Percentiles rank a stretch among this genome's conserved stretches.
These are phyloP conservation scores for Aureobasidium sp. DNA, from an alignment of 2,329 filamentous ascomycete species.

Conservation along the genomic window DNA sequence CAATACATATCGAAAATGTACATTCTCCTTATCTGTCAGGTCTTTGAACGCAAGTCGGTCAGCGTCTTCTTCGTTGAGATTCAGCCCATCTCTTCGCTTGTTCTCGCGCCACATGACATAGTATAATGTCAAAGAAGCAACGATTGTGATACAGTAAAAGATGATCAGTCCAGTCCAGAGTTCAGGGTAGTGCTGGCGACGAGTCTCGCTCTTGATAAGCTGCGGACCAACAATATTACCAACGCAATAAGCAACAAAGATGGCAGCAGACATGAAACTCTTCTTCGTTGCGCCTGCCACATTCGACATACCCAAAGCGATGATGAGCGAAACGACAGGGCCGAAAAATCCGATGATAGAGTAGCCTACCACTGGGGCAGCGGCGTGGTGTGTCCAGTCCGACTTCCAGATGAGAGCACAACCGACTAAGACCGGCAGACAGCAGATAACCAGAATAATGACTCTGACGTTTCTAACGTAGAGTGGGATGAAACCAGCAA, in stretches of 20 bases:
- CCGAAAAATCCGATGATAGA: constrained; percentile 68
- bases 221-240: constrained; percentile 72
- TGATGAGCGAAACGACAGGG: constrained; percentile 58
- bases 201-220: constrained; percentile 60
- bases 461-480: constrained; percentile 57
- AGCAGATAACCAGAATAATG: constrained; percentile 57
- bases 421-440: constrained; percentile 66
- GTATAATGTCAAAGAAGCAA: constrained; percentile 50
- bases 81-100: constrained; percentile 40
- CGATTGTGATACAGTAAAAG: constrained; percentile 61
- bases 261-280: constrained; percentile 65
- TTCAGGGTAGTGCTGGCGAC: constrained; percentile 60
- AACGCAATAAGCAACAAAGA: constrained; percentile 70
- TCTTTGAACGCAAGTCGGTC: constrained; percentile 56
- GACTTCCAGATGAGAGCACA: constrained; percentile 69
- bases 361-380: constrained; percentile 63
- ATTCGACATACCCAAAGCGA: constrained; percentile 56
- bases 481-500: constrained; percentile 58
- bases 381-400: constrained; percentile 56
- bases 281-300: constrained; percentile 73
- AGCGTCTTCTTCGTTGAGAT: constrained; percentile 53
- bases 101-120: constrained; percentile 55
- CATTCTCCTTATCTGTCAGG: constrained; percentile 53
- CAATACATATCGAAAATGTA: constrained; percentile 45
- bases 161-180: constrained; percentile 64